Percentiles rank a stretch among this genome's conserved stretches.
phyloP scores from a whole-genome alignment of 2,329 filamentous ascomycete species.

The Penicillium sp. region DNA sequence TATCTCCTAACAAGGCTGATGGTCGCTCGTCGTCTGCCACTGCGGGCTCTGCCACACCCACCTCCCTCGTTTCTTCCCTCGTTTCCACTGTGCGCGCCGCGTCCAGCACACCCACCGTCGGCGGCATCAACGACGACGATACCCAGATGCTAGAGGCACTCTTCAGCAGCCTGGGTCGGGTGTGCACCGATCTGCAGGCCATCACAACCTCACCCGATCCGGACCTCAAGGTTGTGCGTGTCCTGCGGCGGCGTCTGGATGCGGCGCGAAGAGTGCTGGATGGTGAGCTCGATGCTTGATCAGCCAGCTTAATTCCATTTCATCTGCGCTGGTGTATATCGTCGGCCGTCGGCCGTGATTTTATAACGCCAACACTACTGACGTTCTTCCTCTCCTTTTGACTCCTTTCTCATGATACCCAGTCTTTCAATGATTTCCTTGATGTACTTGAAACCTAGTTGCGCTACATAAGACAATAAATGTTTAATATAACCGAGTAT shows the following conservation, averaged over 20 bases:
- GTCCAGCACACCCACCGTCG: conserved; percentile 24
- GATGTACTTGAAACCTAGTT: neutral
- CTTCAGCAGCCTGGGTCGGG: conserved; percentile 51
- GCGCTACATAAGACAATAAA: neutral
- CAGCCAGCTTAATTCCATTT: neutral
- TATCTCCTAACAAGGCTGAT: conserved; percentile 30
- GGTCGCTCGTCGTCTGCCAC: conserved; percentile 29
- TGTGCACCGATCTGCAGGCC: conserved; percentile 54
- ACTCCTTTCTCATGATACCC: conserved; percentile 24
- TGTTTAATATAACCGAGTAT: neutral
- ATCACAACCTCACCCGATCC: conserved; percentile 54
- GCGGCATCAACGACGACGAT: conserved; percentile 54
- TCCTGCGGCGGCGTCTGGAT: conserved; percentile 72
- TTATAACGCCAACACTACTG: neutral
- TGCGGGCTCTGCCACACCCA: conserved; percentile 34
- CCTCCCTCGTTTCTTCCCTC: conserved; percentile 35
- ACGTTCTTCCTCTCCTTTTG: conserved; percentile 9
- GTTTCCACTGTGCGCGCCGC: conserved; percentile 43
- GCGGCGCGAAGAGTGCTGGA: conserved; percentile 73
- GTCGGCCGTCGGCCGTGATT: neutral
- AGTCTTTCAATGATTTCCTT: conserved; percentile 3
- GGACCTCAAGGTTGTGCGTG: conserved; percentile 58
- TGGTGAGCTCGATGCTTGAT: conserved; percentile 58
- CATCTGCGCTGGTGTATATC: conserved; percentile 10
- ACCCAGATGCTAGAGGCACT: conserved; percentile 59